phyloP scores from a whole-genome alignment of 108 stramenopile species.

The Pseudonitzschia delicatissima region DNA sequence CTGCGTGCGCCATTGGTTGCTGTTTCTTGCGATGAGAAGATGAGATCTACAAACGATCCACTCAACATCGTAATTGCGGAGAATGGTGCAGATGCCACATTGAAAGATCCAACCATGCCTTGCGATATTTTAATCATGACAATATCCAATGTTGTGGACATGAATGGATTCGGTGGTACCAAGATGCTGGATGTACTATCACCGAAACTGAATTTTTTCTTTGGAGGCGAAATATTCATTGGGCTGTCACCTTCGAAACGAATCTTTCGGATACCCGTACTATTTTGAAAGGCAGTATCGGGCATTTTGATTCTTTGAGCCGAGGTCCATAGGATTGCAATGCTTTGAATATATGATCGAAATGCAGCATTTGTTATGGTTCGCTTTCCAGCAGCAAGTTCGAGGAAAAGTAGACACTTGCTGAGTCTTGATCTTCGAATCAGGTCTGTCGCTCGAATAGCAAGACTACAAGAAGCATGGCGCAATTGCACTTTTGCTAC shows the following conservation, averaged over 20 bases:
- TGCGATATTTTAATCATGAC: slow-evolving; percentile 34
- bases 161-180: not conserved
- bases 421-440: slow-evolving; percentile 32
- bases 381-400: slow-evolving; percentile 14
- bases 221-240: slow-evolving; percentile 14
- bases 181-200: slow-evolving; percentile 23
- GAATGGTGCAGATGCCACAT: not conserved
- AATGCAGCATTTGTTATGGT: slow-evolving; percentile 22
- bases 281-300: slow-evolving; percentile 15
- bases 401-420: slow-evolving; percentile 33
- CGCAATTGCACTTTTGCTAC: slow-evolving; percentile 38
- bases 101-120: slow-evolving; percentile 13
- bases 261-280: not conserved
- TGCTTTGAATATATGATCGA: slow-evolving; percentile 29
- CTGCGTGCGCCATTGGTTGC: not conserved
- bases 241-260: slow-evolving; percentile 16
- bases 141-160: slow-evolving; percentile 33
- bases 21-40: slow-evolving; percentile 14
- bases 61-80: slow-evolving; percentile 18
- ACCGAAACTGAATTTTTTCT: slow-evolving; percentile 40
- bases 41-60: slow-evolving; percentile 9
- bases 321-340: slow-evolving; percentile 36
- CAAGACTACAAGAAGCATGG: slow-evolving; percentile 29
- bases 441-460: slow-evolving; percentile 27
- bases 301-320: slow-evolving; percentile 37